Evolutionary conservation across 2,329 filamentous ascomycete genomes (phyloP).

Genomic region (Hortaea werneckii): DNA sequence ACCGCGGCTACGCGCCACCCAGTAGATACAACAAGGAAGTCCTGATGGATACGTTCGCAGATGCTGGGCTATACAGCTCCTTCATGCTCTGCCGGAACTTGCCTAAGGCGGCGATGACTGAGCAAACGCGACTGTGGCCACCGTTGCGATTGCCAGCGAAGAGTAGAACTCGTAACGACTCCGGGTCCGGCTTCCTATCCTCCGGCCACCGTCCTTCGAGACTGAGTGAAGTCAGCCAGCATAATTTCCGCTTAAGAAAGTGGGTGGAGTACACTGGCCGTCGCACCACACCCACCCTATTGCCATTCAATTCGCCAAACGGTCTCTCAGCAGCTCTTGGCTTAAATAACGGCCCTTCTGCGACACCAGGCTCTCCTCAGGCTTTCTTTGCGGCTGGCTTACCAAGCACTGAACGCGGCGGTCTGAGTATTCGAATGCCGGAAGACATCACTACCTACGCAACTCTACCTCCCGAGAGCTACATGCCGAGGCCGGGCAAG

Average conservation of each 20-base stretch:
- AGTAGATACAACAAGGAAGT: constrained; percentile 41
- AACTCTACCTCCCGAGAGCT: constrained; percentile 63
- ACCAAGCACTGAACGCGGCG: constrained; percentile 11
- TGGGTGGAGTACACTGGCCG: constrained; percentile 57
- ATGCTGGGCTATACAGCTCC: constrained; percentile 49
- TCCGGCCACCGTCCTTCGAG: constrained; percentile 40
- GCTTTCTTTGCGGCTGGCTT: constrained; percentile 14
- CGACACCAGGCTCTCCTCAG: neutral
- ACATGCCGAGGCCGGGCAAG: constrained; percentile 68
- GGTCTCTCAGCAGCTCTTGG: constrained; percentile 19
- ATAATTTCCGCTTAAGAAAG: constrained; percentile 62
- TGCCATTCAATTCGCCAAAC: constrained; percentile 16
- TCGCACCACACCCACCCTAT: constrained; percentile 18
- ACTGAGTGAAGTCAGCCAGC: constrained; percentile 53
- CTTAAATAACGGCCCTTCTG: constrained; percentile 13
- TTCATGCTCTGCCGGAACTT: constrained; percentile 54
- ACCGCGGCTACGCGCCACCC: constrained; percentile 8
- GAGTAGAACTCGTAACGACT: constrained; percentile 45
- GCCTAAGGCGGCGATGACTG: constrained; percentile 32
- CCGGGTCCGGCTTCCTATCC: constrained; percentile 34
- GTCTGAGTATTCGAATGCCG: constrained; percentile 38
- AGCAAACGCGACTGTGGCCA: constrained; percentile 54
- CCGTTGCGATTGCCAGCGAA: constrained; percentile 57
- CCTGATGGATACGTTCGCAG: constrained; percentile 35
- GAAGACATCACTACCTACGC: constrained; percentile 54